phyloP scores from a whole-genome alignment of 768 basidiomycete genomes.

The Basidioascus undulatus region DNA sequence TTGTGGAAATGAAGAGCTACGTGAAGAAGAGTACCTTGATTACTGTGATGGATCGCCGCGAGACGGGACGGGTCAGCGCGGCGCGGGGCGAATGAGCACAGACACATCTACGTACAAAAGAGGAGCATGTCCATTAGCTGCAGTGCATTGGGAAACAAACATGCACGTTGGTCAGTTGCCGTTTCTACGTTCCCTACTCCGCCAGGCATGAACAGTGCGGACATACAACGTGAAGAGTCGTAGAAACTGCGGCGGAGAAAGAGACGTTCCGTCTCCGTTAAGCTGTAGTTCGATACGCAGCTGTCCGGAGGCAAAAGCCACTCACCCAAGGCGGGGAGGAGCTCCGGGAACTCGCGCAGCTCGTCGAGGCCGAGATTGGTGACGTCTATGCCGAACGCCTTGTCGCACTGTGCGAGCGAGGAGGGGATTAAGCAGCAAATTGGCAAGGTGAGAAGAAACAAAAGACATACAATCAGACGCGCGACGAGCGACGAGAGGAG shows the following conservation, averaged over 20 bases:
- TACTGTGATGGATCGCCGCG: too few relatives aligned
- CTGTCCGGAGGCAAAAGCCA: neutral
- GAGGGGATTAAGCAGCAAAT: neutral
- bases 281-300: neutral
- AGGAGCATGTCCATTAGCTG: too few relatives aligned
- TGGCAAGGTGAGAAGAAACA: constrained; percentile 8
- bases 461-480: constrained; percentile 16
- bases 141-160: neutral
- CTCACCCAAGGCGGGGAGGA: constrained; percentile 9
- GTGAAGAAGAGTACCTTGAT: too few relatives aligned
- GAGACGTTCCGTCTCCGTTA: constrained; percentile 2
- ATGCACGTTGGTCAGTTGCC: neutral
- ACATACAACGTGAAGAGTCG: constrained; percentile 16
- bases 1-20: too few relatives aligned
- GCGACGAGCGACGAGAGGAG: constrained; percentile 19
- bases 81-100: too few relatives aligned
- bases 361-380: constrained; percentile 20
- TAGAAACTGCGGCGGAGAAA: constrained; percentile 7
- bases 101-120: too few relatives aligned
- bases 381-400: too few relatives aligned
- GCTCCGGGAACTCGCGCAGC: constrained; percentile 21
- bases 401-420: too few relatives aligned
- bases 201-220: too few relatives aligned
- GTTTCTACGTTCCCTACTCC: too few relatives aligned
- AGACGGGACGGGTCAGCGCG: too few relatives aligned